These are phyloP conservation scores for Cercospora janseana DNA, from an alignment of 2,329 filamentous ascomycete species.

Conservation along the genomic window DNA sequence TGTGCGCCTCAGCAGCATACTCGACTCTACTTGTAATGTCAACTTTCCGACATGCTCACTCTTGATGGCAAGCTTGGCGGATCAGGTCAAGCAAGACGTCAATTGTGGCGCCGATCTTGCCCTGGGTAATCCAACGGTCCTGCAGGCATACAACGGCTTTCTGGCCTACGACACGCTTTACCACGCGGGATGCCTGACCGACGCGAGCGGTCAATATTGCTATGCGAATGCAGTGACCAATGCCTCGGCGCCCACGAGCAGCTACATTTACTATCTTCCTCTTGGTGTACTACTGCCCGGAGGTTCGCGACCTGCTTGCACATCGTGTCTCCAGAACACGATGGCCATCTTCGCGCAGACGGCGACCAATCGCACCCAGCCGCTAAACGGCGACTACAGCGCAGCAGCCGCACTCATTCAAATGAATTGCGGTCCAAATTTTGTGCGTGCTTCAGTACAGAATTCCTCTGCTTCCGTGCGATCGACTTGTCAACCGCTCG, in stretches of 20 bases:
- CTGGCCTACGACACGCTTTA: slow-evolving; percentile 75
- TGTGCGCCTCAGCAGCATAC: slow-evolving; percentile 68
- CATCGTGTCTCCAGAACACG: slow-evolving; percentile 70
- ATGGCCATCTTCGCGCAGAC: slow-evolving; percentile 77
- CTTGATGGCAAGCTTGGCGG: slow-evolving; percentile 64
- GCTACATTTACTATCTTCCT: slow-evolving; percentile 82
- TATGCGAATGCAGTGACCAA: slow-evolving; percentile 86
- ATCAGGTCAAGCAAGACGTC: slow-evolving; percentile 58
- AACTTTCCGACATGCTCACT: slow-evolving; percentile 63
- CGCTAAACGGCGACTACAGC: slow-evolving; percentile 67
- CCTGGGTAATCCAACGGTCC: slow-evolving; percentile 65
- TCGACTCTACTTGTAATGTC: slow-evolving; percentile 74
- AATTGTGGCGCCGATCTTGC: slow-evolving; percentile 73
- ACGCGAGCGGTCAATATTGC: slow-evolving; percentile 59
- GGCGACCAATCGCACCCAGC: slow-evolving; percentile 63
- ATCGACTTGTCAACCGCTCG: neutral
- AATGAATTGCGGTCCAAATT: slow-evolving; percentile 56
- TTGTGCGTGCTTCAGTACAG: slow-evolving; percentile 38
- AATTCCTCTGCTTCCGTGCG: neutral
- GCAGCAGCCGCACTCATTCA: slow-evolving; percentile 72
- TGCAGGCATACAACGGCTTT: slow-evolving; percentile 73
- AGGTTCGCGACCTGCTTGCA: slow-evolving; percentile 69
- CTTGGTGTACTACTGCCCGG: slow-evolving; percentile 70
- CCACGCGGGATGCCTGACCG: slow-evolving; percentile 73
- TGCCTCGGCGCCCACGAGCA: slow-evolving; percentile 63